Evolutionary conservation across 2,329 filamentous ascomycete genomes (phyloP), one percentile per base, ranked within the genome.

Genomic region (Fusarium buharicum): DNA sequence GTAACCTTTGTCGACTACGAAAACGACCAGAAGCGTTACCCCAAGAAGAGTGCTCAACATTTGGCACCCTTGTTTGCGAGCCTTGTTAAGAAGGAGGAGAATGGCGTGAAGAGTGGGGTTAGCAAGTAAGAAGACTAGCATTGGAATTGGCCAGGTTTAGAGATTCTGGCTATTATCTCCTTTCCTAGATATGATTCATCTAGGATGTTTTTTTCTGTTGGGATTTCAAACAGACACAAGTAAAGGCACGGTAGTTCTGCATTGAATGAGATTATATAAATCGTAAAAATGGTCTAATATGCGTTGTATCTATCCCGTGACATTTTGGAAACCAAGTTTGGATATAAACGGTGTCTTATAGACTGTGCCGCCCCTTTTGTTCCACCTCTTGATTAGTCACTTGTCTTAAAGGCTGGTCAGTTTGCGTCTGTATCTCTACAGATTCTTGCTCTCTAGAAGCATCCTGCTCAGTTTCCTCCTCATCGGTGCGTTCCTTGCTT

Each of bases 1-100:
- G 91, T 93, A 53, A 91, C 89, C 7, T 95, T 84, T 73, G 91
- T 96, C 48, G 91, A 96, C 77, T 96, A 95, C 74, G 79, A 86
- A 68, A 85, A 91, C 66, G 88, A 86, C 20, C 92, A 96, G 82
- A 91, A 89, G 80, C 82, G 92, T 47, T 84, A 88, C 67, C 88
- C 92, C 34, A 96, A 96, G 84, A 92, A 93, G 84, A 95, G 91
- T 74, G 92, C 90, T 17, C 84, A 82, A 76, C 83, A 84, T 71
- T 83, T 96, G 69, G 85, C 86, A 65, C 81, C 85, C 55, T 82
- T 93, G 60, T 94, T 95, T 74, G 86, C 88, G 36, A 82, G 82
- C 66, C 81, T 91, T 69, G 88, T 93, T 65, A 83, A 86, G 79
- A 89, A 88, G 78, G 81, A 81, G 16, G 57, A 68, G 53, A 45